Conservation (phyloP, 306 rosid genomes). For the Lathyrus oleraceus region DNA sequence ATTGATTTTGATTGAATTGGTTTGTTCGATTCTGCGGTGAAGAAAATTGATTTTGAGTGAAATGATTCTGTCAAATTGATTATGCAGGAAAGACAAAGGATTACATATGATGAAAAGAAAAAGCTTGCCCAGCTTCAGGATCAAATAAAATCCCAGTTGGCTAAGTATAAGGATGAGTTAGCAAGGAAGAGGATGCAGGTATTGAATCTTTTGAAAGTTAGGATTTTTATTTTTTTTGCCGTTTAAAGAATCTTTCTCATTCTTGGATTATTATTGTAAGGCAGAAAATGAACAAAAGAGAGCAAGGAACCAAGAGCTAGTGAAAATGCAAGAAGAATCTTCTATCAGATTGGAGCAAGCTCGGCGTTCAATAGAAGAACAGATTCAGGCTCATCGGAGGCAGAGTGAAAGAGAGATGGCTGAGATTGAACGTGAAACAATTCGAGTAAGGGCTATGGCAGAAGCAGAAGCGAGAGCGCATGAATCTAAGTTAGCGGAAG, state of each 20-base stretch:
- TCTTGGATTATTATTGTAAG: constrained; percentile 47
- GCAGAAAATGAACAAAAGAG: constrained; percentile 84
- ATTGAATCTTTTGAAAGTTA: constrained; percentile 26
- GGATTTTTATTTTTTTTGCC: neutral
- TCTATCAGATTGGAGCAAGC: constrained; percentile 92
- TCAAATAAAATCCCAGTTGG: constrained; percentile 89
- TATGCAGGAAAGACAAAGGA: constrained; percentile 83
- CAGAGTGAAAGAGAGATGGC: constrained; percentile 94
- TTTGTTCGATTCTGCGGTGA: neutral
- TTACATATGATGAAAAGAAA: constrained; percentile 88
- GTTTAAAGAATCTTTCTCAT: constrained; percentile 14
- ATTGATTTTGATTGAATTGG: neutral
- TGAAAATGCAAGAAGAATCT: constrained; percentile 89
- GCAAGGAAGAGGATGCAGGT: constrained; percentile 96
- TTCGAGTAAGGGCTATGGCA: constrained; percentile 83
- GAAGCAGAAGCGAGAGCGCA: constrained; percentile 97
- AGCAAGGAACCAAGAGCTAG: constrained; percentile 91
- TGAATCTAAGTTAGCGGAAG: constrained; percentile 88
- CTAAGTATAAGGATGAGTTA: constrained; percentile 86
- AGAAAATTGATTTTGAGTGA: neutral
- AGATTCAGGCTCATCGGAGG: constrained; percentile 87
- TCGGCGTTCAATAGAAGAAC: constrained; percentile 90
- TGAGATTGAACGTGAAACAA: constrained; percentile 92
- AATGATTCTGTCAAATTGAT: neutral
- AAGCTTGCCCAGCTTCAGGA: constrained; percentile 94